Percentiles rank a stretch among this genome's conserved stretches.
Conservation (phyloP, 2,329 filamentous ascomycete species). For the Penicillium paneum region DNA sequence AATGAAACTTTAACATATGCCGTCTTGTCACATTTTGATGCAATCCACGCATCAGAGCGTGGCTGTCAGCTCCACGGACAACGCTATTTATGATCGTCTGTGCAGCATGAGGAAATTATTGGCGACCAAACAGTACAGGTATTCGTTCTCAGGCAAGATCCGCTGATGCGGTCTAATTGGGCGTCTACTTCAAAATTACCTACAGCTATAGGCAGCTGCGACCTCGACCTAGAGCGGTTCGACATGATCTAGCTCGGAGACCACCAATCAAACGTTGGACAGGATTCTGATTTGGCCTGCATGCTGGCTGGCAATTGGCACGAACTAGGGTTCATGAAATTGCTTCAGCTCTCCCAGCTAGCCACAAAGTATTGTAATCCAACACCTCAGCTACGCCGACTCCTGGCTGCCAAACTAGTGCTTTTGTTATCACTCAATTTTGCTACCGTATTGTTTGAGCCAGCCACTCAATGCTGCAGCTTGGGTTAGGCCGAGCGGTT, state of each 20-base stretch:
- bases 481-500: background rate
- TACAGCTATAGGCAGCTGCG: background rate
- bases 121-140: background rate
- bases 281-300: background rate
- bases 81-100: background rate
- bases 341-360: background rate
- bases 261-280: background rate
- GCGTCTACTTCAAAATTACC: background rate
- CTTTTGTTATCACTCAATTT: background rate
- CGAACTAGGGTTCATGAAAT: background rate
- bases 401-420: background rate
- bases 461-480: background rate
- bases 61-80: background rate
- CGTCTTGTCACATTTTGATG: background rate
- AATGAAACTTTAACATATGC: background rate
- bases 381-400: background rate
- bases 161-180: background rate
- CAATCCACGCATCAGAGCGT: background rate
- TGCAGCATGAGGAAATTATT: background rate
- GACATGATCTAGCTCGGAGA: background rate
- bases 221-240: background rate
- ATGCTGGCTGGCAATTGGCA: background rate
- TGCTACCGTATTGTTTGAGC: background rate
- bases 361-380: background rate
- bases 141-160: background rate